phyloP scores from a whole-genome alignment of 2,329 filamentous ascomycete genomes.

The Aspergillaceae sp. region DNA sequence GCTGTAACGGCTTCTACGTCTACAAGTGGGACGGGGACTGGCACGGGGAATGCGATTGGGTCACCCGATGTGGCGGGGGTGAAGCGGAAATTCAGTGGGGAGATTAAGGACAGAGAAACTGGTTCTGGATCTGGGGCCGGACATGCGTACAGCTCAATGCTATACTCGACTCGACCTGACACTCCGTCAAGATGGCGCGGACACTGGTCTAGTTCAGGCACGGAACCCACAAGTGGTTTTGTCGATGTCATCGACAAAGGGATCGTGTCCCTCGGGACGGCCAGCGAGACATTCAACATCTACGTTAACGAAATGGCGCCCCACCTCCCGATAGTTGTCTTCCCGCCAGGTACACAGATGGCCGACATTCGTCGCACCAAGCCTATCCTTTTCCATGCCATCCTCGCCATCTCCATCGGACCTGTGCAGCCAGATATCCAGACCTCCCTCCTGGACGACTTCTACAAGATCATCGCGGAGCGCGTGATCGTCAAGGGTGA shows the following conservation, averaged over 20 bases:
- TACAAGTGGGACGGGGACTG: background rate
- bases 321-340: conserved; percentile 51
- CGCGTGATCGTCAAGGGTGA: conserved; percentile 65
- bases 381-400: conserved; percentile 51
- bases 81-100: conserved; percentile 25
- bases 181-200: background rate
- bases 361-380: conserved; percentile 49
- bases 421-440: conserved; percentile 49
- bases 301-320: conserved; percentile 48
- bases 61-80: conserved; percentile 10
- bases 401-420: conserved; percentile 48
- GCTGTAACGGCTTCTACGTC: background rate
- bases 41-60: background rate
- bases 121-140: conserved; percentile 6
- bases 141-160: too few relatives aligned
- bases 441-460: conserved; percentile 55
- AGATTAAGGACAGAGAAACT: conserved; percentile 15
- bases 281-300: conserved; percentile 48
- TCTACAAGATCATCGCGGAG: conserved; percentile 66
- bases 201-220: background rate
- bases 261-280: conserved; percentile 44
- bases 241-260: conserved; percentile 43
- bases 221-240: conserved; percentile 5
- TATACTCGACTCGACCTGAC: background rate
- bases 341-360: conserved; percentile 47